phyloP scores from a whole-genome alignment of 345 rosid species.

The Hibiscus trionum region DNA sequence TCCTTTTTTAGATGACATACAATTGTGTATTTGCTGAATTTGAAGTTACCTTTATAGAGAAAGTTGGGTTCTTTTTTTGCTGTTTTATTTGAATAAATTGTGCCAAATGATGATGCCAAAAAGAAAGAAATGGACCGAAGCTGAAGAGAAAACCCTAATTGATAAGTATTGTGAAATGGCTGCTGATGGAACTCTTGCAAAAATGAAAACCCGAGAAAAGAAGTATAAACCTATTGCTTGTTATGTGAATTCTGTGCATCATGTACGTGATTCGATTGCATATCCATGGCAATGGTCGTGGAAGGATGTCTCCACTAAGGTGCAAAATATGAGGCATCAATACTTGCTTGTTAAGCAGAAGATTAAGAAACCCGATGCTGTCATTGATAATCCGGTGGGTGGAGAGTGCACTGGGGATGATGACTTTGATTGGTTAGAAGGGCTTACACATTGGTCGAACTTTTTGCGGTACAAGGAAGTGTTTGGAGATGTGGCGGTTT shows the following conservation, averaged over 20 bases:
- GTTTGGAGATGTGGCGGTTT: constrained; percentile 54
- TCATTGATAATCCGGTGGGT: constrained; percentile 19
- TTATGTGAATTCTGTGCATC: constrained; percentile 53
- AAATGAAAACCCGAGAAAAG: constrained; percentile 70
- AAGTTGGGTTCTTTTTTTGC: constrained; percentile 9
- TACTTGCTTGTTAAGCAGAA: constrained; percentile 71
- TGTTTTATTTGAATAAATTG: not conserved
- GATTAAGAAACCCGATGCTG: constrained; percentile 45
- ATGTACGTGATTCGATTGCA: constrained; percentile 39
- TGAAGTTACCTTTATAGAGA: constrained; percentile 2
- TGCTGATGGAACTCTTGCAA: constrained; percentile 52
- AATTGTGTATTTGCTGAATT: not conserved
- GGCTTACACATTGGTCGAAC: constrained; percentile 65
- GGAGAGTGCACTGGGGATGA: constrained; percentile 36
- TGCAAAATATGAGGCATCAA: constrained; percentile 80
- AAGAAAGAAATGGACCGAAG: constrained; percentile 76
- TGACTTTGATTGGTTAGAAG: constrained; percentile 70
- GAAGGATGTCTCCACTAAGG: constrained; percentile 86
- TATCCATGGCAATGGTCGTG: constrained; percentile 78
- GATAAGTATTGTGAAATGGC: constrained; percentile 58
- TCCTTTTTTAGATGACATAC: constrained; percentile 14
- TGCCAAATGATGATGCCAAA: constrained; percentile 38
- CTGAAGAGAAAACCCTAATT: constrained; percentile 68
- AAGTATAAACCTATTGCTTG: constrained; percentile 56
- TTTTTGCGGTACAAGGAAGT: constrained; percentile 66